Percentiles rank a stretch among this genome's conserved stretches.
Conservation (phyloP, 2,329 filamentous ascomycete genomes). For the Pseudopithomyces maydicus region DNA sequence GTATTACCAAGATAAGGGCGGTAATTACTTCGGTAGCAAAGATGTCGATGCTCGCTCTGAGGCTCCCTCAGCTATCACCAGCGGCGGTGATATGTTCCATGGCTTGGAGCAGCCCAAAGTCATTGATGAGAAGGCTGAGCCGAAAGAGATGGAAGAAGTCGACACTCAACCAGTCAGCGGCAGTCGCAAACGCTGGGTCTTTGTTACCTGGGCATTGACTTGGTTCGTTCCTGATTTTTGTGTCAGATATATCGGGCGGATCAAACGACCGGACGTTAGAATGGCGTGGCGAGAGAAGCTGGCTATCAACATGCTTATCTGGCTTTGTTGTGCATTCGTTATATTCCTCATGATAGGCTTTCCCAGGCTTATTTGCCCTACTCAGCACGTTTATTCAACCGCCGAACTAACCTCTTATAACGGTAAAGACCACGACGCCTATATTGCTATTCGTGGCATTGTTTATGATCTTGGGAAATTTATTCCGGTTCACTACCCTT, state of each 20-base stretch:
- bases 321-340: constrained; percentile 77
- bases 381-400: constrained; percentile 82
- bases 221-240: constrained; percentile 86
- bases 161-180: constrained; percentile 79
- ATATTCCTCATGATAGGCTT: constrained; percentile 91
- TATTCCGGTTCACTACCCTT: constrained; percentile 78
- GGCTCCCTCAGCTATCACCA: constrained; percentile 89
- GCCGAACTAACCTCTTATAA: constrained; percentile 75
- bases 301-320: constrained; percentile 97
- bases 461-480: constrained; percentile 84
- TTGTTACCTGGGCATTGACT: constrained; percentile 80
- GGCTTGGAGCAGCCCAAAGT: constrained; percentile 93
- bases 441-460: constrained; percentile 82
- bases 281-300: constrained; percentile 96
- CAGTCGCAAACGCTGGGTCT: constrained; percentile 89
- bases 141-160: constrained; percentile 87
- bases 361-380: constrained; percentile 86
- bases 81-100: constrained; percentile 94
- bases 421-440: constrained; percentile 71
- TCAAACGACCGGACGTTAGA: constrained; percentile 90
- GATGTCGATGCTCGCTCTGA: constrained; percentile 88
- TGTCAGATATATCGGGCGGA: constrained; percentile 76
- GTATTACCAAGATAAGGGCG: constrained; percentile 77
- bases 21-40: constrained; percentile 79
- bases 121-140: constrained; percentile 93